A percentile compares a stretch with the other conserved stretches of the same genome.
These are phyloP conservation scores for Clitopilus passeckerianus DNA, from an alignment of 768 basidiomycete species.

Conservation along the genomic window DNA sequence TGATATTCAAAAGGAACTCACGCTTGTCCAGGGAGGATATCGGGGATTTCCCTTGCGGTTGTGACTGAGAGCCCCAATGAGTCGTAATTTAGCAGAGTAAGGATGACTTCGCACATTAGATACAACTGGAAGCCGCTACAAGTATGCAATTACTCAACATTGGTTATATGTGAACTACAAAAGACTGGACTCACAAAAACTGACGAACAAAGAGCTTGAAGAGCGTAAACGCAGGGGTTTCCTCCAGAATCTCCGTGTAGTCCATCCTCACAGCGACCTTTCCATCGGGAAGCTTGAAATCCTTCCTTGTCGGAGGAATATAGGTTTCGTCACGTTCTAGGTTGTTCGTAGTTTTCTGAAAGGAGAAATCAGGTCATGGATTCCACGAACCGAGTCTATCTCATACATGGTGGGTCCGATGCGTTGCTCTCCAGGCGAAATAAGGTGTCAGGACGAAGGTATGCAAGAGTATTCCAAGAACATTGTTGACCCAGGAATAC, in stretches of 20 bases:
- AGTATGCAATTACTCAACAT: neutral
- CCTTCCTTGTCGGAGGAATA: conserved; percentile 41
- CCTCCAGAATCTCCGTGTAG: conserved; percentile 42
- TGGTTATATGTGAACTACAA: neutral
- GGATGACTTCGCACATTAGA: conserved; percentile 25
- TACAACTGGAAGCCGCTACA: conserved; percentile 40
- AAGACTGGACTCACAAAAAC: conserved; percentile 32
- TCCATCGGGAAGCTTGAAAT: conserved; percentile 39
- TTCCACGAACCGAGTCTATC: neutral
- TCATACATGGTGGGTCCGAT: conserved; percentile 61
- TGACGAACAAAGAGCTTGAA: conserved; percentile 45
- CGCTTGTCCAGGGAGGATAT: conserved; percentile 39
- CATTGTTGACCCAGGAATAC: conserved; percentile 26
- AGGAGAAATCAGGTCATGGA: neutral
- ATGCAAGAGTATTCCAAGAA: conserved; percentile 36
- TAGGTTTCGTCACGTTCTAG: conserved; percentile 75
- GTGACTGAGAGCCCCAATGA: conserved; percentile 21
- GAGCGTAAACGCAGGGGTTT: conserved; percentile 45
- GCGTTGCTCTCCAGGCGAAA: conserved; percentile 64
- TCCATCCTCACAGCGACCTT: conserved; percentile 34
- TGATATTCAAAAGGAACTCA: conserved; percentile 17
- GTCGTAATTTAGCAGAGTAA: neutral
- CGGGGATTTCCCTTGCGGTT: conserved; percentile 42
- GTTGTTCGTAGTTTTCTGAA: conserved; percentile 39
- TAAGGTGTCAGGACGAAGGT: conserved; percentile 50